Evolutionary conservation across 2,329 filamentous ascomycete genomes (phyloP), one percentile per base, ranked within the genome.

Genomic region (Epichloe sylvatica): DNA sequence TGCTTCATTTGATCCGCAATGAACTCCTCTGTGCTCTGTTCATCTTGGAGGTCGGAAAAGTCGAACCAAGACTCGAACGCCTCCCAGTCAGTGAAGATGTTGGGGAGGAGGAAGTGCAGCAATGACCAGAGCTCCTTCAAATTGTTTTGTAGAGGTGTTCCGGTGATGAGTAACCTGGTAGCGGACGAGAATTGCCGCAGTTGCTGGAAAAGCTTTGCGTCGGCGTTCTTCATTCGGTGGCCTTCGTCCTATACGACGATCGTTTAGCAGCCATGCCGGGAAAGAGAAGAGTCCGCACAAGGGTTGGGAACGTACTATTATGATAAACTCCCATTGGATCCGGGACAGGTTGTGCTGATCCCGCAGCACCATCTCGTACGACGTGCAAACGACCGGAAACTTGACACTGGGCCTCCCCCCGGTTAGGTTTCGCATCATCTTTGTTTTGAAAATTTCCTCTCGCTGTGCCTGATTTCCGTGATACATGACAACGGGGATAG

Each of bases 21-120:
- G 47, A 94, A 84, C 42, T 90, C 80, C 46, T 86, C 81, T 1
- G 88, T 84, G 0, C 81, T 82, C 36, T 84, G 76, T 55, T 90
- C 87, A 52, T 97, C 87, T 49, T 94, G 80, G 1, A 98, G 74
- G 7, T 89, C 90, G 0, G 86, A 92, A 59, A 98, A 98, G 64
- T 98, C 91, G 54, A 98, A 98, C 90, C 91, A 97, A 1, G 81
- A 81, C 60, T 96, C 87, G 51, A 98, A 98, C 0, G 86, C 88
- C 44, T 94, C 87, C 64, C 94, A 83, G 58, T 95, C 86, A 43
- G 90, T 88, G 58, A 98, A 98, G 34, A 96, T 90, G 38, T 86
- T 86, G 0, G 91, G 92, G 45, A 97, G 76, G 0, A 98, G 71
- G 59, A 98, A 98, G 60, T 98, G 90, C 0, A 98, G 75, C 0